Conservation (phyloP, 169 alveolate species). For the Cryptosporidium ubiquitum region DNA sequence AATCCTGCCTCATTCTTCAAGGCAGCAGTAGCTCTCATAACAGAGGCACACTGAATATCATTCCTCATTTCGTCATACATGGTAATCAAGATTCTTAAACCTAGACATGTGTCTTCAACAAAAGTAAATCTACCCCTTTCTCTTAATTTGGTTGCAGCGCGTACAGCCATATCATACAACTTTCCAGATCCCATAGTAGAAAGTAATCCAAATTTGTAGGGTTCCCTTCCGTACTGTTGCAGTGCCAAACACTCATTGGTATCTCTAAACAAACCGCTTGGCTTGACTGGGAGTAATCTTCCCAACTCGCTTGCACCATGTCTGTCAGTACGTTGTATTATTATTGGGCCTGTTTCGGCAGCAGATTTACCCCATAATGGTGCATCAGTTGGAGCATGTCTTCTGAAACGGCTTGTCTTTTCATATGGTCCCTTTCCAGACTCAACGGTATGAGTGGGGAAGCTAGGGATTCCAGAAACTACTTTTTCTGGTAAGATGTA, state of each 20-base stretch:
- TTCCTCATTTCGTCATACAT: slow-evolving; percentile 74
- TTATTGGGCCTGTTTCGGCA: slow-evolving; percentile 29
- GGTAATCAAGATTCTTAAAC: slow-evolving; percentile 37
- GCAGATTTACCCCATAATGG: slow-evolving; percentile 72
- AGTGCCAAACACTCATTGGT: slow-evolving; percentile 68
- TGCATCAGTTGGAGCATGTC: slow-evolving; percentile 23
- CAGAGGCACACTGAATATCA: slow-evolving; percentile 55
- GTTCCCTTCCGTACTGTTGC: slow-evolving; percentile 69
- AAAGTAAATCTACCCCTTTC: slow-evolving; percentile 41
- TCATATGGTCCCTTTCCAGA: slow-evolving; percentile 65
- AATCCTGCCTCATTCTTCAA: slow-evolving; percentile 23
- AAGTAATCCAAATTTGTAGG: slow-evolving; percentile 51
- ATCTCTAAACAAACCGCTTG: slow-evolving; percentile 62
- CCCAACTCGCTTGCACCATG: slow-evolving; percentile 70
- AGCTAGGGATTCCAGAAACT: slow-evolving; percentile 31
- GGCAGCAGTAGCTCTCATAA: slow-evolving; percentile 52
- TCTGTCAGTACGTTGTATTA: slow-evolving; percentile 32
- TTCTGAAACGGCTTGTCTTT: slow-evolving; percentile 43
- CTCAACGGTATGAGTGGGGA: slow-evolving; percentile 25
- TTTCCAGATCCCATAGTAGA: slow-evolving; percentile 68
- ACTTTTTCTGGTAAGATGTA: slow-evolving; percentile 32
- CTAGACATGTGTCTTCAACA: slow-evolving; percentile 50
- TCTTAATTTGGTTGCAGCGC: slow-evolving; percentile 33
- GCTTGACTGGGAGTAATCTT: slow-evolving; percentile 61
- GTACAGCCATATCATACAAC: slow-evolving; percentile 65